phyloP scores from a whole-genome alignment of 2,329 filamentous ascomycete genomes.

The Neocatenulostroma microsporum region DNA sequence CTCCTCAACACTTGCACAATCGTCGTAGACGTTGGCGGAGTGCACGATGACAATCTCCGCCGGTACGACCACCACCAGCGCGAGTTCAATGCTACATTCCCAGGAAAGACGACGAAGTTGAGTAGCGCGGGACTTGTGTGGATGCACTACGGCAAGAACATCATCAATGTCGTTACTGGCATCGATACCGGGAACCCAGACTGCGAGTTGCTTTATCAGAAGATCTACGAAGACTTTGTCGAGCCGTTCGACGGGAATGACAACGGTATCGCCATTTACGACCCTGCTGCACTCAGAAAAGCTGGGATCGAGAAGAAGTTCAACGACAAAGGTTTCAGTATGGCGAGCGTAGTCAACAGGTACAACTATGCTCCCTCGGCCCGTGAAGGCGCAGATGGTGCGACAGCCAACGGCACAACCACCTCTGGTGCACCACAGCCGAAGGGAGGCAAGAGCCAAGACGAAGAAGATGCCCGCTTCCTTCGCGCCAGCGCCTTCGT shows the following conservation, averaged over 20 bases:
- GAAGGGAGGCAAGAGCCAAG: slow-evolving; percentile 46
- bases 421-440: slow-evolving; percentile 11
- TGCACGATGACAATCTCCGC: slow-evolving; percentile 68
- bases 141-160: slow-evolving; percentile 83
- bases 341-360: slow-evolving; percentile 81
- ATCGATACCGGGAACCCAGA: slow-evolving; percentile 56
- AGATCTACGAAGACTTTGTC: slow-evolving; percentile 87
- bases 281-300: slow-evolving; percentile 58
- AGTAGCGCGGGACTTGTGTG: slow-evolving; percentile 91
- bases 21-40: slow-evolving; percentile 94
- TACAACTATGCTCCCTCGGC: slow-evolving; percentile 57
- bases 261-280: slow-evolving; percentile 83
- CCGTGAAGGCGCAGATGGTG: slow-evolving; percentile 13
- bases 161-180: slow-evolving; percentile 62
- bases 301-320: slow-evolving; percentile 76
- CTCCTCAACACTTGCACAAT: slow-evolving; percentile 78
- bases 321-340: slow-evolving; percentile 70
- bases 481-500: slow-evolving; percentile 69
- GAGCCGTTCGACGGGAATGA: slow-evolving; percentile 97
- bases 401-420: slow-evolving; percentile 14
- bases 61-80: slow-evolving; percentile 98
- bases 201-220: slow-evolving; percentile 69
- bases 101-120: slow-evolving; percentile 75
- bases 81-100: slow-evolving; percentile 78
- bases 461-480: slow-evolving; percentile 75